Evolutionary conservation across 768 basidiomycete genomes (phyloP).

Genomic region (Cytidiella melzeri): DNA sequence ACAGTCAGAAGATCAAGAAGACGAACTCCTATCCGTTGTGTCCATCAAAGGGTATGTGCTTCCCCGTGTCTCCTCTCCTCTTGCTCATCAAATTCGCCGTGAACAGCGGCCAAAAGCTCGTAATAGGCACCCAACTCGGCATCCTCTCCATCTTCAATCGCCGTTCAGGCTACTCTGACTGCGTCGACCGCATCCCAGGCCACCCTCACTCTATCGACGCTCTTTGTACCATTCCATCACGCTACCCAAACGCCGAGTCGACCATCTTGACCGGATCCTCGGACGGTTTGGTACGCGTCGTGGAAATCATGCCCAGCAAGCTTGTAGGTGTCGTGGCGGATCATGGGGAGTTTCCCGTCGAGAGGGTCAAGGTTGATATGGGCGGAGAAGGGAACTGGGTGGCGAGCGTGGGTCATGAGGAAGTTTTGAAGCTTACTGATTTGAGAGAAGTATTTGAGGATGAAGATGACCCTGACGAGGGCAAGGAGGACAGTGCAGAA

Average conservation of each 20-base stretch:
- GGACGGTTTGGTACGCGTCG: slow-evolving; percentile 83
- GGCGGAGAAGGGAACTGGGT: slow-evolving; percentile 69
- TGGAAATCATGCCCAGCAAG: slow-evolving; percentile 82
- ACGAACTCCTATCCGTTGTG: slow-evolving; percentile 83
- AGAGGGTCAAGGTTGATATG: slow-evolving; percentile 68
- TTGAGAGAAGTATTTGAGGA: slow-evolving; percentile 69
- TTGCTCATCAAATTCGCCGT: neutral
- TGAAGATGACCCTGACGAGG: slow-evolving; percentile 33
- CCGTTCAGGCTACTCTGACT: slow-evolving; percentile 84
- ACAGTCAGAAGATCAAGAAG: slow-evolving; percentile 94
- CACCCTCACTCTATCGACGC: slow-evolving; percentile 92
- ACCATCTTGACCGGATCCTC: slow-evolving; percentile 84
- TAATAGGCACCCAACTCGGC: slow-evolving; percentile 87
- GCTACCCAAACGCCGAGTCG: slow-evolving; percentile 54
- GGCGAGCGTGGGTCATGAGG: slow-evolving; percentile 91
- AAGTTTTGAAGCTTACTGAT: slow-evolving; percentile 79
- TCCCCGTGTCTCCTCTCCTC: neutral
- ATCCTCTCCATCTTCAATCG: slow-evolving; percentile 88
- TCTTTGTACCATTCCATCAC: slow-evolving; percentile 64
- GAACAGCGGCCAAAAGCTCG: slow-evolving; percentile 64
- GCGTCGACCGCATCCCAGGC: slow-evolving; percentile 84
- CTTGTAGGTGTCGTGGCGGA: slow-evolving; percentile 86
- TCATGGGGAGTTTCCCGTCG: slow-evolving; percentile 89
- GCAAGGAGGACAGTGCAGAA: slow-evolving; percentile 30
- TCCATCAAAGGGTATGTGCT: slow-evolving; percentile 69